phyloP scores from a whole-genome alignment of 2,329 filamentous ascomycete genomes.

The Beauveria australis region DNA sequence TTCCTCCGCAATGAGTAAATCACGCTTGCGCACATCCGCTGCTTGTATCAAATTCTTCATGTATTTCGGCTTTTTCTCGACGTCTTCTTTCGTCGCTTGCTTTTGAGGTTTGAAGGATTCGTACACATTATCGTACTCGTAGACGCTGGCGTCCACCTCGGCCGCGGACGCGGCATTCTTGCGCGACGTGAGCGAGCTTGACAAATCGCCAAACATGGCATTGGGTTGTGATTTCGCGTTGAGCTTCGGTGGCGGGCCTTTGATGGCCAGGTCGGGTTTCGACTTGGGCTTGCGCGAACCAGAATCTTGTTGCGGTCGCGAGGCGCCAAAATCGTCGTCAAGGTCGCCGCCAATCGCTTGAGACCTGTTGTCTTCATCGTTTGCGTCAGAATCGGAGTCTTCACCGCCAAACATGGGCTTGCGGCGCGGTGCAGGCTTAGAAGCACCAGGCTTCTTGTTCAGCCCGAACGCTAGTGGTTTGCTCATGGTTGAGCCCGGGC shows the following conservation, averaged over 20 bases:
- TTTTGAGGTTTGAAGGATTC: conserved; percentile 65
- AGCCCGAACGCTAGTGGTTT: conserved; percentile 48
- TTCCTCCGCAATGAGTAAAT: conserved; percentile 70
- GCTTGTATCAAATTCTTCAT: conserved; percentile 67
- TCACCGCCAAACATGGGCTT: conserved; percentile 53
- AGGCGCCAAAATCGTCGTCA: conserved; percentile 30
- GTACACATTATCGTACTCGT: conserved; percentile 79
- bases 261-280: conserved; percentile 26
- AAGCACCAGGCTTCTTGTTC: conserved; percentile 48
- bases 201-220: conserved; percentile 56
- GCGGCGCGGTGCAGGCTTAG: conserved; percentile 42
- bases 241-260: conserved; percentile 33
- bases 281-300: conserved; percentile 22
- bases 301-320: conserved; percentile 9
- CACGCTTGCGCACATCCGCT: conserved; percentile 68
- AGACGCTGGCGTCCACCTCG: conserved; percentile 63
- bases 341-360: conserved; percentile 59
- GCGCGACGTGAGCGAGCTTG: conserved; percentile 53
- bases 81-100: conserved; percentile 43
- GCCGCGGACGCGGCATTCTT: conserved; percentile 58
- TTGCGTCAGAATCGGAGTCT: conserved; percentile 40
- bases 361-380: conserved; percentile 29
- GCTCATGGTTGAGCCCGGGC: conserved; percentile 27
- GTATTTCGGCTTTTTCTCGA: conserved; percentile 64
- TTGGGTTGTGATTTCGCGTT: conserved; percentile 34